phyloP scores from a whole-genome alignment of 108 stramenopile species.

The Discostella pseudostelligera region DNA sequence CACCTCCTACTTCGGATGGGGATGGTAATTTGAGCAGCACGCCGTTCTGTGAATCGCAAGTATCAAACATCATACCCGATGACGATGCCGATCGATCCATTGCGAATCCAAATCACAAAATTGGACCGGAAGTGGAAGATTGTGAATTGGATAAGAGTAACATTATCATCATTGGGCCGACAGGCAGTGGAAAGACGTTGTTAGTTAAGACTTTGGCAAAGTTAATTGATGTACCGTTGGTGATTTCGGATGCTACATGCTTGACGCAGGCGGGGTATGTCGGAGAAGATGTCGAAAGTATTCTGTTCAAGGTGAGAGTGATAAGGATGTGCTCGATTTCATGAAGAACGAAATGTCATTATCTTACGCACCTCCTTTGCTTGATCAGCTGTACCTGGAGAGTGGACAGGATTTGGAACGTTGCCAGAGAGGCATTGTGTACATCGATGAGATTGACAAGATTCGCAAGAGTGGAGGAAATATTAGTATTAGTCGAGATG shows the following conservation, averaged over 20 bases:
- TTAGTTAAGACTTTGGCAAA: conserved; percentile 93
- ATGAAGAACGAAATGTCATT: too few species aligned
- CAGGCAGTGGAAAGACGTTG: conserved; percentile 90
- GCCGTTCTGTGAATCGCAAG: conserved; percentile 25
- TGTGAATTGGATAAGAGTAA: conserved; percentile 96
- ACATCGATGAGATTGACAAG: conserved; percentile 95
- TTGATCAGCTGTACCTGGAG: conserved; percentile 81
- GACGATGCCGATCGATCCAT: conserved; percentile 42
- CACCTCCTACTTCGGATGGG: background rate
- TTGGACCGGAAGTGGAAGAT: conserved; percentile 75
- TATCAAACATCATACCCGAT: background rate
- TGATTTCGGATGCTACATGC: conserved; percentile 95
- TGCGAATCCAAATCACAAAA: conserved; percentile 42
- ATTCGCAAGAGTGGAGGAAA: conserved; percentile 92
- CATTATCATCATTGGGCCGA: conserved; percentile 92
- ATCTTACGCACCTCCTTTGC: background rate
- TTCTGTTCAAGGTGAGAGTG: conserved; percentile 79
- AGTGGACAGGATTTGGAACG: conserved; percentile 93
- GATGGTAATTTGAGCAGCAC: conserved; percentile 3
- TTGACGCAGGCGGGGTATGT: conserved; percentile 97
- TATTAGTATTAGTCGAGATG: conserved; percentile 94
- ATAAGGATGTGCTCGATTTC: background rate
- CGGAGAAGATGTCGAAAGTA: conserved; percentile 97
- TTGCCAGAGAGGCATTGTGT: conserved; percentile 92
- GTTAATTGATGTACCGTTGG: conserved; percentile 91